These are phyloP conservation scores for Leptographium galeiforme DNA, from an alignment of 2,329 filamentous ascomycete species.

Conservation along the genomic window DNA sequence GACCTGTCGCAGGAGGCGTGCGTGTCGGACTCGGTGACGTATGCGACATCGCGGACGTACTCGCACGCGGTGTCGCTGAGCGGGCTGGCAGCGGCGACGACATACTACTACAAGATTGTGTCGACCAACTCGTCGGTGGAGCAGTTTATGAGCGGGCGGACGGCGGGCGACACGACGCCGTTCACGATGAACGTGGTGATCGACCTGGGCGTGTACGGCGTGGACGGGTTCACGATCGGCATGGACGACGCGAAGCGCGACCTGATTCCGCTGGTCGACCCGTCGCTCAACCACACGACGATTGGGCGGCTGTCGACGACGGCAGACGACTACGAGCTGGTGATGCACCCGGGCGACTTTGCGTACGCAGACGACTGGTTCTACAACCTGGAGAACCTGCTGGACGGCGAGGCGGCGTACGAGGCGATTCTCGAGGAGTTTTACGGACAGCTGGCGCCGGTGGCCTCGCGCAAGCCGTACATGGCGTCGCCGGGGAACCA, in stretches of 20 bases:
- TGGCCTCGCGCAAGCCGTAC: conserved; percentile 40
- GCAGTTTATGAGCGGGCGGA: conserved; percentile 39
- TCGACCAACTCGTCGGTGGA: conserved; percentile 40
- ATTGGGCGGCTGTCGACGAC: conserved; percentile 38
- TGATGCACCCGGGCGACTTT: conserved; percentile 41
- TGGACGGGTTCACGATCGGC: conserved; percentile 35
- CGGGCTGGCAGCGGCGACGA: conserved; percentile 34
- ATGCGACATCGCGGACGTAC: conserved; percentile 39
- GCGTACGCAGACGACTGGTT: conserved; percentile 47
- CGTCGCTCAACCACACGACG: conserved; percentile 44
- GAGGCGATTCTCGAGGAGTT: conserved; percentile 96
- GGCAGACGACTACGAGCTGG: conserved; percentile 40
- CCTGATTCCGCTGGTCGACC: conserved; percentile 32
- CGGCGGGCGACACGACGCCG: conserved; percentile 38
- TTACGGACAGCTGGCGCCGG: conserved; percentile 39
- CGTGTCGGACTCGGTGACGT: conserved; percentile 29
- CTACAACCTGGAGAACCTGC: conserved; percentile 28
- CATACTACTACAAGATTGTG: conserved; percentile 46
- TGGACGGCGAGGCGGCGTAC: conserved; percentile 87
- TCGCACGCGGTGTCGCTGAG: conserved; percentile 34
- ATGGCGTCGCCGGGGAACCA: conserved; percentile 46
- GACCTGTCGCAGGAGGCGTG: conserved; percentile 27
- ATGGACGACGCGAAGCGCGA: conserved; percentile 31
- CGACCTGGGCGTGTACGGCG: conserved; percentile 41
- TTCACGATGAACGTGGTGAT: conserved; percentile 40